Percentiles rank a stretch among this genome's conserved stretches.
Evolutionary conservation across 495 filamentous ascomycete genomes (phyloP).

Genomic region (Penicillium antarcticum): DNA sequence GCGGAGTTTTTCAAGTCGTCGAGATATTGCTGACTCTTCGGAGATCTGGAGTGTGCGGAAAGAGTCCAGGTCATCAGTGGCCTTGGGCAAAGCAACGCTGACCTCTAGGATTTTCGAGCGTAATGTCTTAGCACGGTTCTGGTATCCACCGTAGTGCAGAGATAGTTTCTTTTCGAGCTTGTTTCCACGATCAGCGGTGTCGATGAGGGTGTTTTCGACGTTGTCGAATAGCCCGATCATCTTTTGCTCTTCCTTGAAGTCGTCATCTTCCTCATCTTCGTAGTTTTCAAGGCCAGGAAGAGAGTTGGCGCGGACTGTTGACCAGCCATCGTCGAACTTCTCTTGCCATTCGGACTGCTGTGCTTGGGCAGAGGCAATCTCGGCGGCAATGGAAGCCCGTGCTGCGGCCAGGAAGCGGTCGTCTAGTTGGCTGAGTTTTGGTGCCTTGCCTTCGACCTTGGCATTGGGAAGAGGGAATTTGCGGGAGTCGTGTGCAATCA

Average conservation of each 20-base stretch:
- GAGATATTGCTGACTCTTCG: conserved; percentile 70
- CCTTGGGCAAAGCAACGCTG: conserved; percentile 69
- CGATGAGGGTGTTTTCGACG: conserved; percentile 66
- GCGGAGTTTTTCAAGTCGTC: conserved; percentile 70
- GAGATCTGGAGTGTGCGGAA: conserved; percentile 72
- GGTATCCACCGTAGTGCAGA: conserved; percentile 84
- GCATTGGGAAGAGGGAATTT: conserved; percentile 67
- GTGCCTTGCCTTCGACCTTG: conserved; percentile 57
- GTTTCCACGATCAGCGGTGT: conserved; percentile 72
- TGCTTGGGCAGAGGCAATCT: conserved; percentile 49
- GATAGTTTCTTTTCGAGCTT: conserved; percentile 93
- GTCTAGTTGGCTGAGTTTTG: conserved; percentile 62
- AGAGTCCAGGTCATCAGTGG: conserved; percentile 66
- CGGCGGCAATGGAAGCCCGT: conserved; percentile 69
- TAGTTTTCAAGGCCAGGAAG: conserved; percentile 79
- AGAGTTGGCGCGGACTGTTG: conserved; percentile 54
- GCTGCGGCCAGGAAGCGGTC: conserved; percentile 72
- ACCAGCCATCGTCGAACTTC: conserved; percentile 65
- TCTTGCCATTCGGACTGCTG: conserved; percentile 52
- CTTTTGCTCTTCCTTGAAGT: conserved; percentile 45
- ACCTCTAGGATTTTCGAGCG: conserved; percentile 80
- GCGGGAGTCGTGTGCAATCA: conserved; percentile 78
- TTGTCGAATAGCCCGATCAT: conserved; percentile 46
- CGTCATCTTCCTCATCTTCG: conserved; percentile 55
- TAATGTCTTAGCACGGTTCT: conserved; percentile 77